Base-by-base conservation (phyloP, 23 red algal species). In the Gracilaria vermiculophylla region DNA sequence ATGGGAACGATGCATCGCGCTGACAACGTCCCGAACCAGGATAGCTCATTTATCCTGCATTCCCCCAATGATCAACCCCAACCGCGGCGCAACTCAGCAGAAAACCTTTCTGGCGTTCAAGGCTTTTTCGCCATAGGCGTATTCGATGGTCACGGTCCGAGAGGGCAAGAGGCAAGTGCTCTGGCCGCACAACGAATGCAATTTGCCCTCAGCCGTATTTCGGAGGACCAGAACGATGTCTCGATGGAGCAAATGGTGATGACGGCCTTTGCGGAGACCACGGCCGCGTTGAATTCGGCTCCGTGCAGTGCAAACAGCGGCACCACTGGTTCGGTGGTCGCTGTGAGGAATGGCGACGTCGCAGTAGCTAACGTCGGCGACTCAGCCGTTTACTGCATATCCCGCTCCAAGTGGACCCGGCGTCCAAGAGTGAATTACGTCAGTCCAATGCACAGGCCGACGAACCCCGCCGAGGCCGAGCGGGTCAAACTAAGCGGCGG, bases 41-140 rank as follows among this genome's bases (percentile, higher is more conserved):
- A 88, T 60, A 76, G 51, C 53, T 62, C 83, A 13, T 88, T 76
- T 53, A 15, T 53, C 15, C 29, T 77, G 27, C 28, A 75, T 19
- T 50, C 64, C 31, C 83, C 83, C 32, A 70, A 78, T 13, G 9
- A 8, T 10, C 14, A 62, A 27, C n/a, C 52, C 28, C 67, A 32
- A 2, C 67, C 32, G 35, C 37, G 67, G 20, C 42, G 39, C 32
- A 42, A 40, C 16, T 29, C 29, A 24, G 28, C 24, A 13, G 25
- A 24, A 78, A 64, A n/a, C 12, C 83, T 17, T 25, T 4, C 51
- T 1, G 67, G 57, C 19, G 44, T 56, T 25, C 81, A 33, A 24
- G 83, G 83, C 32, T 19, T 88, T 16, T 88, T 88, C 41, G 69
- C 69, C 42, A 76, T 88, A 11, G 83, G 83, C 49, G 83, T 88